Evolutionary conservation across 805 yeast species (phyloP).

Genomic region (Saturnispora galanensis): DNA sequence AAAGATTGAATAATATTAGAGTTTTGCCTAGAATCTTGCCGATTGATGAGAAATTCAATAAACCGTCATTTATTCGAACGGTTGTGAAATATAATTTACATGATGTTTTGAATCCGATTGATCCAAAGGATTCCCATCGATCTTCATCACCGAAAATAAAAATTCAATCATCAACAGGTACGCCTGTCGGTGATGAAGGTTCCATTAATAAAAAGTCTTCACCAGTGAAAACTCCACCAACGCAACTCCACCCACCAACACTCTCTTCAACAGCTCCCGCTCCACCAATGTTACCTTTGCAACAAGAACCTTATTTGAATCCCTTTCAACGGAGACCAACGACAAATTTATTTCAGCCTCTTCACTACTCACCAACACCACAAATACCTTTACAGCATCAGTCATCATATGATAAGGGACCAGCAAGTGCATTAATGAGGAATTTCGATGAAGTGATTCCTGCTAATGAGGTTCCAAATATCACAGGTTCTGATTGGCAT

Average conservation of each 20-base stretch:
- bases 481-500: constrained; percentile 2
- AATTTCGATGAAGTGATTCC: constrained; percentile 7
- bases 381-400: background rate
- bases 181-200: no score
- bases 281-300: no score
- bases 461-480: background rate
- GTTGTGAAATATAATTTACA: background rate
- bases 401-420: background rate
- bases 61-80: background rate
- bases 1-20: constrained; percentile 2
- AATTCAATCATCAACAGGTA: no score
- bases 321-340: background rate
- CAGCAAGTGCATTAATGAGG: background rate
- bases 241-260: no score
- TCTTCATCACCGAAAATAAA: no score
- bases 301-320: background rate
- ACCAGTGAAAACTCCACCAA: no score
- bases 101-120: background rate
- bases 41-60: background rate
- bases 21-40: constrained; percentile 1
- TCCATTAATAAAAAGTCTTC: no score
- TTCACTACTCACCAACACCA: background rate
- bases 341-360: background rate
- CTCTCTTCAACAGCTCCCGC: no score
- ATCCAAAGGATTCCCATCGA: no score